Evolutionary conservation across 495 filamentous ascomycete species (phyloP).

Genomic region (Aspergillus affinis): DNA sequence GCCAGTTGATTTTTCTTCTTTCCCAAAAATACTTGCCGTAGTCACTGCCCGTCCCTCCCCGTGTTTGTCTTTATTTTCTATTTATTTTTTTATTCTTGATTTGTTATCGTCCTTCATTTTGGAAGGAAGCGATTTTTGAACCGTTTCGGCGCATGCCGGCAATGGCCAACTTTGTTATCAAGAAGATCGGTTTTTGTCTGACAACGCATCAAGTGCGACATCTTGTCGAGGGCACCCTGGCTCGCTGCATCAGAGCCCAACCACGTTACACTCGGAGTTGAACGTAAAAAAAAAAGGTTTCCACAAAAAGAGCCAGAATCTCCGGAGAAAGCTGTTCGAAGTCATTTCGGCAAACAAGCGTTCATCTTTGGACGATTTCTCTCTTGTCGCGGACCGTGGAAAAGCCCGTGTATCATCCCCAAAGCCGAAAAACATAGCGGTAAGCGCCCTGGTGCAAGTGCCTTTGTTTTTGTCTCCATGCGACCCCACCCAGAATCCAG

Average conservation of each 20-base stretch:
- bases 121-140: neutral
- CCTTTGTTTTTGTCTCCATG: slow-evolving; percentile 17
- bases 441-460: slow-evolving; percentile 37
- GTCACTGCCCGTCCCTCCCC: slow-evolving; percentile 16
- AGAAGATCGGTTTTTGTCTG: slow-evolving; percentile 31
- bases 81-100: slow-evolving; percentile 1
- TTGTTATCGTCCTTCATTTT: neutral
- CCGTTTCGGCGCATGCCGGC: slow-evolving; percentile 12
- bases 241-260: slow-evolving; percentile 53
- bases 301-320: slow-evolving; percentile 40
- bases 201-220: slow-evolving; percentile 49
- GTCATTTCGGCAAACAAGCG: slow-evolving; percentile 30
- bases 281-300: slow-evolving; percentile 32
- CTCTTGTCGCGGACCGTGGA: slow-evolving; percentile 21
- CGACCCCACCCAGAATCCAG: slow-evolving; percentile 39
- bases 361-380: slow-evolving; percentile 19
- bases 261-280: slow-evolving; percentile 47
- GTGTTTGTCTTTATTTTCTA: slow-evolving; percentile 9
- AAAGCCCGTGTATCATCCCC: slow-evolving; percentile 16
- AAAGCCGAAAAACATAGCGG: slow-evolving; percentile 28
- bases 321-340: slow-evolving; percentile 31
- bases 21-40: slow-evolving; percentile 28
- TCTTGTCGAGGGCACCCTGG: slow-evolving; percentile 37
- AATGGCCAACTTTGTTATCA: slow-evolving; percentile 31
- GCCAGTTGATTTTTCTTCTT: slow-evolving; percentile 25